A percentile compares a stretch with the other conserved stretches of the same genome.
phyloP scores from a whole-genome alignment of 805 yeast genomes.

The Candida maris region DNA sequence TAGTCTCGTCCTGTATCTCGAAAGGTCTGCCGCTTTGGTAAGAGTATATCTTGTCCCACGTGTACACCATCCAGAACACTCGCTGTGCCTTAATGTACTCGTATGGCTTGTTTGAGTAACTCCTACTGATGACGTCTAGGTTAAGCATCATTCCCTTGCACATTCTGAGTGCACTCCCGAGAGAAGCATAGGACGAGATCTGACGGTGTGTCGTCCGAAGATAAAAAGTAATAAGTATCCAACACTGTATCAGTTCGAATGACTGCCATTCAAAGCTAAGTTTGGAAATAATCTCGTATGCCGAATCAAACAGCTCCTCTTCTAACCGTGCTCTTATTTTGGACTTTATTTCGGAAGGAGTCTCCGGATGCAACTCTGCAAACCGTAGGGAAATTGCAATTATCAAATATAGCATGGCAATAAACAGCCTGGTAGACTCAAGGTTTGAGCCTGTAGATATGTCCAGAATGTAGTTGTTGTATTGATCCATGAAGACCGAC shows the following conservation, averaged over 20 bases:
- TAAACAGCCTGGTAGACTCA: constrained; percentile 41
- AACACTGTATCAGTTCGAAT: constrained; percentile 46
- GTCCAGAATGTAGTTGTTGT: background rate
- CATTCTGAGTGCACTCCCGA: constrained; percentile 1
- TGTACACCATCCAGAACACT: constrained; percentile 3
- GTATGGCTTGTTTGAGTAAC: background rate
- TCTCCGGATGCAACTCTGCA: constrained; percentile 34
- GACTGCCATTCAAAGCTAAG: constrained; percentile 51
- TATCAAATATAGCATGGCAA: constrained; percentile 47
- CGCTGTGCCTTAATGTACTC: background rate
- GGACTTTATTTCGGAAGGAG: constrained; percentile 5
- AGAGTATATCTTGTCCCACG: constrained; percentile 3
- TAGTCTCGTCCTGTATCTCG: constrained; percentile 2
- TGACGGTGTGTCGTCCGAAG: constrained; percentile 36
- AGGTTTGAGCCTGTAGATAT: background rate
- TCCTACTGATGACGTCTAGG: background rate
- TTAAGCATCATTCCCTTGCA: constrained; percentile 1
- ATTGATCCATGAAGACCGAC: constrained; percentile 1
- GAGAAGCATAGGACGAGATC: constrained; percentile 1
- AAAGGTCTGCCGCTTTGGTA: constrained; percentile 1
- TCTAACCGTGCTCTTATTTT: constrained; percentile 26
- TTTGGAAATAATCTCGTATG: constrained; percentile 35
- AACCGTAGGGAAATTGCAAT: constrained; percentile 51
- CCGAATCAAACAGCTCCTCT: constrained; percentile 40
- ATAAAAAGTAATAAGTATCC: constrained; percentile 44